Evolutionary conservation across 169 alveolate species (phyloP), one percentile per base, ranked within the genome.

Genomic region (Eimeria praecox): DNA sequence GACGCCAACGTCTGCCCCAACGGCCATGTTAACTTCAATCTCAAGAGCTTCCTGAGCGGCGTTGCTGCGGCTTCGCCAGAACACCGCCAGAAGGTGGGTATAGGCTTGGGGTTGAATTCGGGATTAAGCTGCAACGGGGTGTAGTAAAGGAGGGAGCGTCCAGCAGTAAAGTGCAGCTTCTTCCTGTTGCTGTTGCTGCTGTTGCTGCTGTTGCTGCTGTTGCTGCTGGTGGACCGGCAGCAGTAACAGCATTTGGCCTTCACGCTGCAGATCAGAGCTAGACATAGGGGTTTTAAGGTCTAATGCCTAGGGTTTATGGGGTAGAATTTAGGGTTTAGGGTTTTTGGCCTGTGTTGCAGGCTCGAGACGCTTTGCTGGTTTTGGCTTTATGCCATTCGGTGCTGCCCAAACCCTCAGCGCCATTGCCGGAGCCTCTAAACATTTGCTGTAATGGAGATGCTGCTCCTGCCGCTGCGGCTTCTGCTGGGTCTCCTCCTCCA

Each of bases 351-450:
- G 54, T 22, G 90, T 35, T 30, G 90, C 38, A 92, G 92, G 94
- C 93, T 56, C 92, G 87, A 10, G 96, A 95, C 89, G 35, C 85
- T 38, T 92, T 95, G 78, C 62, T 95, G 88, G 91, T 89, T 64
- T 77, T 95, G 86, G 71, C 95, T 4, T 83, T 95, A 52, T 95
- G 96, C 83, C 96, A 95, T 69, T 95, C 96, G 49, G 96, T 95
- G 22, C 93, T 95, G 38, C 93, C 93, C 66, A 95, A 95, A 44
- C 86, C 64, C 18, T 49, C 95, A 44, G 91, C 73, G 35, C 54
- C 73, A 22, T 80, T 86, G 54, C 92, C 77, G 27, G 92, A 86
- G 54, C 92, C 62, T n/a, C 35, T 86, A 8, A 49, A 62, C 52
- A 35, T 62, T 10, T 27, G 40, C 90, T 69, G 80, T 44, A 69